Evolutionary conservation across 176 grass and related monocot species (phyloP), one percentile per base, ranked within the genome.

Genomic region (Thinopyrum elongatum): DNA sequence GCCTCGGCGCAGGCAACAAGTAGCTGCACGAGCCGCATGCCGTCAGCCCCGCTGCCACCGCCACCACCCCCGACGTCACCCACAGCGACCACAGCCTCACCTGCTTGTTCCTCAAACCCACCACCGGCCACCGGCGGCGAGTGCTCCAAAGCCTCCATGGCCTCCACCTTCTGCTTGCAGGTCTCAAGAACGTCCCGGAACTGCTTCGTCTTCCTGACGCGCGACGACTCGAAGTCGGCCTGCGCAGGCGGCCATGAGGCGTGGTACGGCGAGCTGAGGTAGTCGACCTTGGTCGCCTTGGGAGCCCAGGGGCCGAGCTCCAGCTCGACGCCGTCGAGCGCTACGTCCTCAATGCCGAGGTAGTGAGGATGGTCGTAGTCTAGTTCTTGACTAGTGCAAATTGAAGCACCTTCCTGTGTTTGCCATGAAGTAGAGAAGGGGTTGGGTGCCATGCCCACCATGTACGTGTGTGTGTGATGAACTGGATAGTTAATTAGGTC

Each of bases 1-100:
- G 93, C 93, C 93, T 94, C 93, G 4, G 93, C 93, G 82, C 93
- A 94, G 11, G 93, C 88, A 2, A 94, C 90, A 2, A 94, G 90
- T 0, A 94, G 85, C 74, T 92, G 93, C 41, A 94, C 87, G 31
- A 94, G 90, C 8, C 85, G 78, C 93, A 94, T 90, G 30, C 89
- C 87, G 2, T 85, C 87, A 2, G 76, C 90, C 19, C 70, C 85
- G 4, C 60, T 65, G 1, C 75, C 80, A 0, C 25, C 58, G 0
- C 64, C 73, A 2, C 49, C 51, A 2, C 4, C 19, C 7, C 53
- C 19, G 53, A 58, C 33, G 0, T 66, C 77, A 1, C 27, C 58
- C 22, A 22, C 11, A 8, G 27, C 44, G 2, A 9, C 15, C 7
- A 29, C 73, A 1, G 63, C 35, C 59, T 79, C 68, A 28, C 34